These are phyloP conservation scores for Rhizopogon vinicolor DNA, from an alignment of 768 basidiomycete genomes.

Conservation along the genomic window DNA sequence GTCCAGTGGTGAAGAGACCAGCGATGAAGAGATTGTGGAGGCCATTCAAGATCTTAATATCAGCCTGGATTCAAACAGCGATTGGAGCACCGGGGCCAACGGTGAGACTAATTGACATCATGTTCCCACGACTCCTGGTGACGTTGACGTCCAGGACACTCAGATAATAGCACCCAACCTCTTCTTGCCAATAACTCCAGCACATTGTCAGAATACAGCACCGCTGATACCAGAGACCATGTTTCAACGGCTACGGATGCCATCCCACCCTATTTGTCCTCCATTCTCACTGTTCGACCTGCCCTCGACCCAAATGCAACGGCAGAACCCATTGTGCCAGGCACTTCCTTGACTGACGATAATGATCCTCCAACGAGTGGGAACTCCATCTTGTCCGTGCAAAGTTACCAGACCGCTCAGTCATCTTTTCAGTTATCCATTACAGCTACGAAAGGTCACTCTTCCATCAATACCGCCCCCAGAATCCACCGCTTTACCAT, in stretches of 20 bases:
- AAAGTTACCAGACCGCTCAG: constrained; percentile 62
- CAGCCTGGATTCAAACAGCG: constrained; percentile 44
- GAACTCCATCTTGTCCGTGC: constrained; percentile 50
- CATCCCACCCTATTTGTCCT: constrained; percentile 54
- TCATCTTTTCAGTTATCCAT: constrained; percentile 47
- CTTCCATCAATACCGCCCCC: constrained; percentile 53
- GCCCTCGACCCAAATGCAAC: constrained; percentile 45
- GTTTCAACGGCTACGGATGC: constrained; percentile 34
- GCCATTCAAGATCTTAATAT: constrained; percentile 49
- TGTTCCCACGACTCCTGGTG: constrained; percentile 8
- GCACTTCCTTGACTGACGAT: constrained; percentile 22
- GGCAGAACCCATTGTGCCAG: constrained; percentile 37
- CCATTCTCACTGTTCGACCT: constrained; percentile 67
- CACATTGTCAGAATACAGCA: constrained; percentile 60
- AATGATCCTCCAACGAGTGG: constrained; percentile 35
- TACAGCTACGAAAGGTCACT: constrained; percentile 73
- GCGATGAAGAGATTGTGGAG: constrained; percentile 63
- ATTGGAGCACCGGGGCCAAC: constrained; percentile 40
- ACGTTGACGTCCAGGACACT: constrained; percentile 24
- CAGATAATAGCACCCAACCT: constrained; percentile 47
- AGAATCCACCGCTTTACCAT: constrained; percentile 84
- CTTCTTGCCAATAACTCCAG: constrained; percentile 43
- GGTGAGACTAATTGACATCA: constrained; percentile 12
- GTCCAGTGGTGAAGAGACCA: constrained; percentile 52
- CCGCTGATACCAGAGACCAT: constrained; percentile 56